These are phyloP conservation scores for Omphalea diandra DNA, from an alignment of 441 rosid species.

Conservation along the genomic window DNA sequence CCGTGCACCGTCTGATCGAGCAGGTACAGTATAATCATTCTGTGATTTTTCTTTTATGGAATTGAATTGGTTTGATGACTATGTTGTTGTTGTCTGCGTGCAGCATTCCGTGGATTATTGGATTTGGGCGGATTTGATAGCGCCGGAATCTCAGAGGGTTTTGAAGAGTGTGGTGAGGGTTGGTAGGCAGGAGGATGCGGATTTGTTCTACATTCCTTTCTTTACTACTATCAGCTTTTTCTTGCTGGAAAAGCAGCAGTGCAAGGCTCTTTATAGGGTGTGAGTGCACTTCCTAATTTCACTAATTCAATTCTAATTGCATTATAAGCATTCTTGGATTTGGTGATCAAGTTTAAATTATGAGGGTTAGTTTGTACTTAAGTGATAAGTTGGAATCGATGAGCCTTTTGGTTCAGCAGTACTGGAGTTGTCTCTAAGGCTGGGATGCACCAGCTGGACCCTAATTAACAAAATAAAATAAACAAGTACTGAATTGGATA, in stretches of 20 bases:
- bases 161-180: slow-evolving; percentile 81
- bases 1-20: slow-evolving; percentile 92
- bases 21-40: slow-evolving; percentile 73
- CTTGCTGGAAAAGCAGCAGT: slow-evolving; percentile 89
- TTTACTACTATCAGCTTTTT: slow-evolving; percentile 94
- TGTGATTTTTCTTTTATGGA: neutral
- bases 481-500: neutral
- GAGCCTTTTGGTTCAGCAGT: too few species aligned
- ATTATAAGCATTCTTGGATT: too few species aligned
- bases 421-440: too few species aligned
- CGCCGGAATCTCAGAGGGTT: slow-evolving; percentile 73
- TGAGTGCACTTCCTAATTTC: slow-evolving; percentile 61
- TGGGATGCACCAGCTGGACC: too few species aligned
- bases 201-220: slow-evolving; percentile 81
- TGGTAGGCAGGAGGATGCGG: slow-evolving; percentile 72
- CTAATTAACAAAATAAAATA: too few species aligned
- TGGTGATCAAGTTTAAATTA: neutral
- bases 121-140: slow-evolving; percentile 93
- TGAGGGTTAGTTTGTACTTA: neutral
- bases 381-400: too few species aligned
- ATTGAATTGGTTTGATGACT: neutral
- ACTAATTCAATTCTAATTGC: too few species aligned
- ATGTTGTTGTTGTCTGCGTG: neutral
- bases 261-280: slow-evolving; percentile 99
- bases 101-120: slow-evolving; percentile 97